Percentiles rank a stretch among this genome's conserved stretches.
Conservation (phyloP, 1,284 basidiomycete species). For the Sporisorium graminicola region DNA sequence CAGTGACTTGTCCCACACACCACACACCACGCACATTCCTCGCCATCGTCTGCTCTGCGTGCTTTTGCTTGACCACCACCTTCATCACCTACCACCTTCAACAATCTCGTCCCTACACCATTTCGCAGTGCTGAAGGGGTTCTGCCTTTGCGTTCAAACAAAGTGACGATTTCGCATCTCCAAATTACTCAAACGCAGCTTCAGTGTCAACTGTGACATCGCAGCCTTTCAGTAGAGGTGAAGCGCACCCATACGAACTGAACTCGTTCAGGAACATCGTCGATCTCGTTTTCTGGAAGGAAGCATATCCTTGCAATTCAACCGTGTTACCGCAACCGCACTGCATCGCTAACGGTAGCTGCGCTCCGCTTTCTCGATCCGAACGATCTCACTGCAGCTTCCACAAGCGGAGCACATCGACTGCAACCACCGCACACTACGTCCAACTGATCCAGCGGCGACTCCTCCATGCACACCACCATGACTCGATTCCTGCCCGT, state of each 20-base stretch:
- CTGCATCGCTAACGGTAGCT: not conserved
- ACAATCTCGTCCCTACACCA: not conserved
- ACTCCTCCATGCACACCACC: not conserved
- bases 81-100: not conserved
- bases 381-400: not conserved
- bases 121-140: no score
- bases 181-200: no score
- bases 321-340: no score
- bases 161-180: not conserved
- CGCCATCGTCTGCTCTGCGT: not conserved
- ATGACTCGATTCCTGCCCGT: conserved; percentile 26
- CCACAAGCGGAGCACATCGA: not conserved
- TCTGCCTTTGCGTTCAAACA: not conserved
- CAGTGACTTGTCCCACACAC: not conserved
- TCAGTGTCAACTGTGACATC: not conserved
- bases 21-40: conserved; percentile 7
- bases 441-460: not conserved
- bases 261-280: not conserved
- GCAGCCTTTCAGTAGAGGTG: not conserved
- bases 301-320: no score
- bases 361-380: not conserved
- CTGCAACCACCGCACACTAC: not conserved
- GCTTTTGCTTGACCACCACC: not conserved
- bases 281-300: not conserved
- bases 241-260: not conserved